Base-by-base conservation (phyloP, 2,329 filamentous ascomycete genomes). In the Colletotrichum eremochloae region DNA sequence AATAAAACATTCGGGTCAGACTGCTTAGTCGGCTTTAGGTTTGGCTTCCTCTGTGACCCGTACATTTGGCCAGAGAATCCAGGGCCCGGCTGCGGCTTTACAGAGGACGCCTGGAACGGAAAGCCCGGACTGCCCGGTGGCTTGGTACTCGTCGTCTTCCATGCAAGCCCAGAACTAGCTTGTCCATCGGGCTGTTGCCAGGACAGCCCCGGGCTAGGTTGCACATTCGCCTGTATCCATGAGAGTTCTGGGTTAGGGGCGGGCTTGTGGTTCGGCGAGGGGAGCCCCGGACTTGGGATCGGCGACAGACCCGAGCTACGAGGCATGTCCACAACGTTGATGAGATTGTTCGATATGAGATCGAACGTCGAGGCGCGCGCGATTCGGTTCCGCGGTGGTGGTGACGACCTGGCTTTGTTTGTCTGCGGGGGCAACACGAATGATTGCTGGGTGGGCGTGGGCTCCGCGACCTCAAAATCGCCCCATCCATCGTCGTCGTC, bases 401-500 rank as follows among this genome's bases (percentile, higher is more conserved):
- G 73, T 15, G 75, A 75, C n/a, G 76, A 69, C 33, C 64, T 71
- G 24, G 53, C 33, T 57, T 64, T 69, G 31, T 66, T 60, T 57
- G 69, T 56, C 50, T 52, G 62, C 18, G 72, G 50, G 1, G 71
- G 56, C 2, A 74, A 65, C 38, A 73, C 66, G 31, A 76, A 69
- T 58, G 75, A 68, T 69, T 53, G 53, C 9, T 76, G 70, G 24
- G 70, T 67, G 12, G 73, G 67, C 5, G 76, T 69, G 1, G 82
- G 78, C 48, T 85, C 81, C 20, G 89, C 89, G 56, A 87, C 85
- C 79, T 92, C 90, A 76, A 93, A 93, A 67, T 92, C 91, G 0
- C 91, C 91, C 87, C 91, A 93, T 38, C 86, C 88, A 76, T 92
- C 90, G 67, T 91, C 90, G 9, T 90, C 87, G 3, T 88, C 88